Base-by-base conservation (phyloP, 2,329 filamentous ascomycete species). In the Teratosphaeria destructans region DNA sequence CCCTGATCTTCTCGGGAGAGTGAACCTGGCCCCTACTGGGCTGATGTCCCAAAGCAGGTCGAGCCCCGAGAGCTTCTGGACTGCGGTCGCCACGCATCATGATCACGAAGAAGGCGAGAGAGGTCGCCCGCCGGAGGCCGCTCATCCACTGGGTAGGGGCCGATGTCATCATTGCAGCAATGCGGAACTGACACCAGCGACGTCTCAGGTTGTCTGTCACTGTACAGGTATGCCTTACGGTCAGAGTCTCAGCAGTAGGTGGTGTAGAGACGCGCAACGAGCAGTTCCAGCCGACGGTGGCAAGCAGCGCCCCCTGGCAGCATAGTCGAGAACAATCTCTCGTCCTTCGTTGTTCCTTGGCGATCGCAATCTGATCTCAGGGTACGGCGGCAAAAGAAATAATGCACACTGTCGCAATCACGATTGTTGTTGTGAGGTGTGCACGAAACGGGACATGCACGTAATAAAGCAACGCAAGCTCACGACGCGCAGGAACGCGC, bases 21-120 rank as follows among this genome's bases (percentile, higher is more conserved):
- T 62, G 59, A 57, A 61, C 61, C 60, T 61, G 55, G 57, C 57
- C 59, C 58, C 53, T 56, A 55, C 56, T 65, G 53, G 39, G 57
- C 58, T 59, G 57, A 52, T 57, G 52, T 60, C 63, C 62, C 62
- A 63, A 66, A 65, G 62, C 63, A 64, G 60, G 35, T 59, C 23
- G 54, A 57, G 53, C 57, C 57, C 62, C 63, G 61, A 63, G 57
- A 49, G 57, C 59, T 59, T 56, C 59, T 58, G 52, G 55, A 59
- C 32, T 43, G 59, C 59, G 59, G 52, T 61, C 23, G 19, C 43
- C 19, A 23, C n/a, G 16, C n/a, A 43, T 43, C 5, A n/a, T 43
- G 37, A 43, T 19, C 23, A 23, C 2, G 23, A 23, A 23, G 23
- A 23, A 3, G 7, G 29, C 29, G 7, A 32, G 7, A 32, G 29